A percentile compares a stretch with the other conserved stretches of the same genome.
Conservation (phyloP, 2,329 filamentous ascomycete genomes). For the Xylariaceae sp. region DNA sequence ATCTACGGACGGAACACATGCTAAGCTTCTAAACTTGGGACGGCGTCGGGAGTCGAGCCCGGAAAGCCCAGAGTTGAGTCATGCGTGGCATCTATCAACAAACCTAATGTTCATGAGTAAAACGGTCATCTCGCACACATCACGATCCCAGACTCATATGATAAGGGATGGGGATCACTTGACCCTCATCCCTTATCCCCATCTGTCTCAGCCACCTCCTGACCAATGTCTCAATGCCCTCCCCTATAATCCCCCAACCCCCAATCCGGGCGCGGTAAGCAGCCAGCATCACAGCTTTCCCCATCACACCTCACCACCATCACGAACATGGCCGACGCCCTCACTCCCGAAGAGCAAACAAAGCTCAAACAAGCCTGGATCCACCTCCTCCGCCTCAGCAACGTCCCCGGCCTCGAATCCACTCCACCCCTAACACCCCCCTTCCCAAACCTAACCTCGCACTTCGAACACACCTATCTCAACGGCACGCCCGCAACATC, state of each 20-base stretch:
- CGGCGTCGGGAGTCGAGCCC: neutral
- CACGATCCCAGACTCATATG: too few relatives aligned
- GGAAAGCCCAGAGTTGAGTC: neutral
- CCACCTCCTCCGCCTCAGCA: slow-evolving; percentile 18
- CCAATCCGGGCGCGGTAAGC: too few relatives aligned
- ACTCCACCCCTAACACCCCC: neutral
- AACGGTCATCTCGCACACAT: too few relatives aligned
- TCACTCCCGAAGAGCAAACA: slow-evolving; percentile 11
- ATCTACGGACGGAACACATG: neutral
- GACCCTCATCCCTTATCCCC: neutral
- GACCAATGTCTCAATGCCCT: too few relatives aligned
- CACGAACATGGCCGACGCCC: slow-evolving; percentile 7
- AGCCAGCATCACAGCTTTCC: too few relatives aligned
- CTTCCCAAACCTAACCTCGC: slow-evolving; percentile 1
- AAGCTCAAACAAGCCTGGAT: slow-evolving; percentile 17
- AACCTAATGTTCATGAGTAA: too few relatives aligned
- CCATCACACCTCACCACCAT: neutral
- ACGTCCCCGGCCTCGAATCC: neutral
- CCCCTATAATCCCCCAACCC: too few relatives aligned
- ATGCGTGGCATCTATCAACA: neutral
- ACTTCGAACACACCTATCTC: neutral
- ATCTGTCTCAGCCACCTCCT: neutral
- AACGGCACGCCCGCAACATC: neutral
- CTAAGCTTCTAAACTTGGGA: neutral
- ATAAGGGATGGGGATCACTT: too few relatives aligned